A percentile compares a stretch with the other conserved stretches of the same genome.
phyloP scores from a whole-genome alignment of 768 basidiomycete genomes.

The Boletales sp. region DNA sequence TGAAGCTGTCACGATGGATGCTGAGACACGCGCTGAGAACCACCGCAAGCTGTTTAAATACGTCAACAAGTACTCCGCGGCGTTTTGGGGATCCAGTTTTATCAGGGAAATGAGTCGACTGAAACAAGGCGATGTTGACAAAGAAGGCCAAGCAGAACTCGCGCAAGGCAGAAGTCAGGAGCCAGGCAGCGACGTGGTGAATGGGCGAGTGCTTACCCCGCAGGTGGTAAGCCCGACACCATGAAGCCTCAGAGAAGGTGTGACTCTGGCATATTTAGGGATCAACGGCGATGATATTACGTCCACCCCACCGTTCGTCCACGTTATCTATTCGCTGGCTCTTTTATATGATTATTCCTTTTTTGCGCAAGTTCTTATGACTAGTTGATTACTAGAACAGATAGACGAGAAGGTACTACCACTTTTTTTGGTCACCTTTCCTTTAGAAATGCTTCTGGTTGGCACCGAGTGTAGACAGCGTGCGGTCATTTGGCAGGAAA shows the following conservation, averaged over 20 bases:
- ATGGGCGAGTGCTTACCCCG: constrained; percentile 34
- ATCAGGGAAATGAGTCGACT: constrained; percentile 79
- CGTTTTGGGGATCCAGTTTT: constrained; percentile 90
- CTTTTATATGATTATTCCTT: constrained; percentile 38
- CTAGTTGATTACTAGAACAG: constrained; percentile 21
- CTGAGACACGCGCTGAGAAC: constrained; percentile 81
- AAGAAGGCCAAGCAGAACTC: constrained; percentile 33
- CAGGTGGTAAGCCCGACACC: constrained; percentile 34
- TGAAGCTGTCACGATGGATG: constrained; percentile 88
- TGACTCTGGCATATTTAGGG: constrained; percentile 31
- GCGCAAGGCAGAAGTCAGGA: constrained; percentile 34
- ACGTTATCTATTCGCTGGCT: constrained; percentile 32
- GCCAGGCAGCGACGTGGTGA: constrained; percentile 36
- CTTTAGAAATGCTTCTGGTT: constrained; percentile 10
- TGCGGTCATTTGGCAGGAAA: constrained; percentile 11
- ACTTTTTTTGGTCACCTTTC: constrained; percentile 10
- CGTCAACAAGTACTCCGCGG: constrained; percentile 90
- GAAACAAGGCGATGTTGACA: constrained; percentile 35
- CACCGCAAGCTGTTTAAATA: constrained; percentile 96
- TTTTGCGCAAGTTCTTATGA: constrained; percentile 28
- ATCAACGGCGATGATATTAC: constrained; percentile 22
- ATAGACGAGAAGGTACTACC: constrained; percentile 11
- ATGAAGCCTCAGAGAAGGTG: constrained; percentile 27
- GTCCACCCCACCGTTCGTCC: constrained; percentile 19
- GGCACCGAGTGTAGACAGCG: constrained; percentile 14